Evolutionary conservation across 2,329 filamentous ascomycete species (phyloP), one percentile per base, ranked within the genome.

Genomic region (Neonectria hederae): DNA sequence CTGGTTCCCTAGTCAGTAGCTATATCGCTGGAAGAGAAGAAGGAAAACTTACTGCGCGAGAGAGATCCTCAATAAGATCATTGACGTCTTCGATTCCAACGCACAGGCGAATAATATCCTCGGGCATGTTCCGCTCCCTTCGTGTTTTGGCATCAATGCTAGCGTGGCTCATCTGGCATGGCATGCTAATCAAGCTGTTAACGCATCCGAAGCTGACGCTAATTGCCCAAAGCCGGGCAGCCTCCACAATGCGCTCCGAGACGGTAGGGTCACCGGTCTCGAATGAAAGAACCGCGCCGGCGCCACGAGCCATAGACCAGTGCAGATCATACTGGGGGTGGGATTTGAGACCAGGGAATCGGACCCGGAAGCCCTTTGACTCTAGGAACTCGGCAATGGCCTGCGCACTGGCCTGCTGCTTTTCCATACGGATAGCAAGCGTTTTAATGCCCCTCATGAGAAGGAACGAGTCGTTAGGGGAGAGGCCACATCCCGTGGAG

Each of bases 151-250:
- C 92, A 76, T 98, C 96, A 75, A 99, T 99, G 77, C 93, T 97
- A 42, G 96, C 96, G 80, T 99, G 96, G 81, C 95, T 98, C 97
- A 99, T 99, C 75, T 95, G 94, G 82, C 96, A 99, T 9, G 96
- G 95, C 95, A 99, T 97, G 82, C 94, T 97, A 80, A 99, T 99
- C 78, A 99, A 83, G 77, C 93, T 97, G 83, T 99, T 99, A 70
- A 99, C 96, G 78, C 96, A 98, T 52, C 96, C 96, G 77, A 99
- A 99, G 76, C 93, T 97, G 64, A 99, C 96, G 70, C 92, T 97
- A 72, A 99, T 99, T 35, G 92, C 94, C 90, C 93, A 99, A 32
- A 99, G 84, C 69, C 92, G 89, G 2, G 96, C 92, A 30, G 92
- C 92, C 81, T 98, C 96, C 5, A 99, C 96, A 73, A 99, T 97